Evolutionary conservation across 371 early-diverging fungal species (phyloP), one percentile per base, ranked within the genome.

Genomic region (Lichtheimia hyalospora): DNA sequence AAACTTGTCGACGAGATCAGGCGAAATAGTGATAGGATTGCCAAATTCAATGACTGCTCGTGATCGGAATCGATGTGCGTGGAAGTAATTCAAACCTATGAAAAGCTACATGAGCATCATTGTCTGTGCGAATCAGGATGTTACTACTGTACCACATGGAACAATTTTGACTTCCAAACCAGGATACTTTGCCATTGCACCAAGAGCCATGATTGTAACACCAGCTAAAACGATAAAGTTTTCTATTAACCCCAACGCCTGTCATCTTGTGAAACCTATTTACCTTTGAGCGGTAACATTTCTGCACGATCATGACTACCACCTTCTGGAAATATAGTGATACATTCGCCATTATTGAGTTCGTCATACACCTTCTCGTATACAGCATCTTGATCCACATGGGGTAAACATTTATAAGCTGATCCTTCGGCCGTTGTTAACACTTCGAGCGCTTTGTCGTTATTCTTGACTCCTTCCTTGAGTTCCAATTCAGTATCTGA

Each of bases 321-420:
- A 43, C 97, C 96, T 66, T 96, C 97, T 3, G 97, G 97, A 70
- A 96, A 96, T 58, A 96, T 96, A 13, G 96, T 96, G 15, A 96
- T 85, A 64, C 93, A 91, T 23, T 86, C 85, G 23, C 92, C 92
- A 23, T 74, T 70, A 61, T 87, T 81, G 49, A 96, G 70, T 15
- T 89, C 84, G 6, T 85, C 82, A 61, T 87, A 85, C 14, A 96
- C 97, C 7, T 81, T 69, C 25, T 76, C 69, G 73, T 93, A 96
- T 70, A 96, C 90, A 7, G 81, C 74, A 56, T 77, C 67, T 70
- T 96, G 95, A 69, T 96, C 92, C 58, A 96, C 82, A 62, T 89
- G 89, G 16, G 97, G 96, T 13, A 84, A 68, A 48, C 84, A 74
- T 65, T 89, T 92, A 76, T 79, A 96, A 10, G 73, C 58, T 13